Conservation (phyloP, 139 green algal genomes). For the Nannochloris sp. region DNA sequence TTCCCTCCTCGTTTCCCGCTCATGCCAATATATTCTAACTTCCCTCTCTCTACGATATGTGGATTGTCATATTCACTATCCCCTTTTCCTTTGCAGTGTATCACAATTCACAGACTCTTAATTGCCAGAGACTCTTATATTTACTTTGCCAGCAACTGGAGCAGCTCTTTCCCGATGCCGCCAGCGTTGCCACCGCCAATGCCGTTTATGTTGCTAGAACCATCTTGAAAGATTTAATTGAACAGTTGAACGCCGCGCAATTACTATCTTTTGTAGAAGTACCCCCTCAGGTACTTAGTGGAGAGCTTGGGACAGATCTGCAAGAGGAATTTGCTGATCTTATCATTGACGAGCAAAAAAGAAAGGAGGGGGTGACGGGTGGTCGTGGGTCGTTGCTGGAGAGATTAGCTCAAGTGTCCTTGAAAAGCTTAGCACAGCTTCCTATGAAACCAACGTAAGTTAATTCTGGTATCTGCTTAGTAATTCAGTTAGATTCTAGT, state of each 20-base stretch:
- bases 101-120: conserved; percentile 61
- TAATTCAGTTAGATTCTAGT: no score
- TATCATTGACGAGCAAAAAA: neutral
- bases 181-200: conserved; percentile 46
- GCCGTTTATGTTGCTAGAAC: conserved; percentile 47
- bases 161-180: conserved; percentile 5
- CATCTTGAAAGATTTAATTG: conserved; percentile 55
- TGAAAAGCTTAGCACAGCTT: neutral
- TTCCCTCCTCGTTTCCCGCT: no score
- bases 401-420: neutral
- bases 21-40: neutral
- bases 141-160: conserved; percentile 43
- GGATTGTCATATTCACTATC: no score
- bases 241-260: conserved; percentile 40
- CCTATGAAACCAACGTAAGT: neutral
- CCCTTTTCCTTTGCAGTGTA: conserved; percentile 32
- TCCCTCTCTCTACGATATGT: neutral
- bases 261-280: conserved; percentile 32
- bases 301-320: neutral
- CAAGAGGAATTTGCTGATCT: neutral
- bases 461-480: no score
- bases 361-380: neutral
- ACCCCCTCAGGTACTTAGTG: neutral
- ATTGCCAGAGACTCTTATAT: conserved; percentile 65
- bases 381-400: conserved; percentile 5